These are phyloP conservation scores for Schizothecium vesticola DNA, from an alignment of 495 filamentous ascomycete genomes.

Conservation along the genomic window DNA sequence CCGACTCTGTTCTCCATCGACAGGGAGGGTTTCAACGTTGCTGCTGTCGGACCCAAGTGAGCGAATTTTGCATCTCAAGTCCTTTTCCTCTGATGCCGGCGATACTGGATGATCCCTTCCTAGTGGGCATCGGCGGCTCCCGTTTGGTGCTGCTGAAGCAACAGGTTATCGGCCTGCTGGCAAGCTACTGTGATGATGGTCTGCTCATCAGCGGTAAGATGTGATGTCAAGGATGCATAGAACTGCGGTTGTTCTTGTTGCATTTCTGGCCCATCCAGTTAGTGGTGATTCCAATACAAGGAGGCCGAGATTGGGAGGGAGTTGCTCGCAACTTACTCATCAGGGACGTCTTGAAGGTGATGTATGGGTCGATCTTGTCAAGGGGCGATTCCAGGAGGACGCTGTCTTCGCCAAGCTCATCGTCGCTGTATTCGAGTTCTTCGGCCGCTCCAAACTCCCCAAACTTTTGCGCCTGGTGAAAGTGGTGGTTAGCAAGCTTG, in stretches of 20 bases:
- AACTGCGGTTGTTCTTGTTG: constrained; percentile 88
- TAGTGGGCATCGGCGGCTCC: neutral
- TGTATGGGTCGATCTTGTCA: constrained; percentile 91
- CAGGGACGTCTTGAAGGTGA: constrained; percentile 73
- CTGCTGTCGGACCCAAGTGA: no score
- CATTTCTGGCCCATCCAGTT: constrained; percentile 53
- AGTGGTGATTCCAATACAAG: constrained; percentile 11
- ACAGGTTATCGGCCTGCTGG: constrained; percentile 64
- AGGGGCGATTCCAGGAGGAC: constrained; percentile 86
- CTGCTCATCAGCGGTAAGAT: constrained; percentile 76
- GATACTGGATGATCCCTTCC: neutral
- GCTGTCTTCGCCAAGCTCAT: constrained; percentile 89
- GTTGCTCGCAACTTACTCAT: constrained; percentile 57
- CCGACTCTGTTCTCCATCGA: neutral
- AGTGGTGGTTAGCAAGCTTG: constrained; percentile 30
- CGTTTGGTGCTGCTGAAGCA: constrained; percentile 14
- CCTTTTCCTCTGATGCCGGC: no score
- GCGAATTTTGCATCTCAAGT: no score
- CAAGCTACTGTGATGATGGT: constrained; percentile 72
- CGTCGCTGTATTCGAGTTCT: constrained; percentile 60
- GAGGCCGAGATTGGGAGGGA: neutral
- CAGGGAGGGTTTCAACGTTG: no score
- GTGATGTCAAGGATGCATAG: constrained; percentile 72
- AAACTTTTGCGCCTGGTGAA: constrained; percentile 71
- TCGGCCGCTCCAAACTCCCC: constrained; percentile 60